phyloP scores from a whole-genome alignment of 371 early-diverging fungal species.

The Dinochytrium kinnereticum region DNA sequence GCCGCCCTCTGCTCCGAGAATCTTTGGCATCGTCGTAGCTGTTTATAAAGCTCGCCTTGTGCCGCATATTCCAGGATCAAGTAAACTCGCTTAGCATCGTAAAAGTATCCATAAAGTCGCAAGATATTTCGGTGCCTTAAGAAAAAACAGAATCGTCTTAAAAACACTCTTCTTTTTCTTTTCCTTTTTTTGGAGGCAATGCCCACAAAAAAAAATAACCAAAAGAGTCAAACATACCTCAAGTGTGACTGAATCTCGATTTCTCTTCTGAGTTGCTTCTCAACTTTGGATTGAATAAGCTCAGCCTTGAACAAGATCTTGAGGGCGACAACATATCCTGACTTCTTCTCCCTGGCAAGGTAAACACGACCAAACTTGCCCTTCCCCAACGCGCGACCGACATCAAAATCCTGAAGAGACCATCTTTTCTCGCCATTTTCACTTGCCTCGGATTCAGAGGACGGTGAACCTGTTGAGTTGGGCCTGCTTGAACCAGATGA shows the following conservation, averaged over 20 bases:
- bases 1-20: conserved; percentile 83
- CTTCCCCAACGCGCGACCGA: conserved; percentile 91
- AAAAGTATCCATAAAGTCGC: conserved; percentile 96
- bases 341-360: conserved; percentile 87
- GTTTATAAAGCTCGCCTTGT: conserved; percentile 91
- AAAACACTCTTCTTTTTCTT: too few species aligned
- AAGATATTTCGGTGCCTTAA: conserved; percentile 90
- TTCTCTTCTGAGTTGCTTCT: conserved; percentile 92
- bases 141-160: too few species aligned
- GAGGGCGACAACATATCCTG: conserved; percentile 88
- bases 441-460: not conserved
- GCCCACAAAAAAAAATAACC: not conserved
- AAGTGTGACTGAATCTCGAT: conserved; percentile 97
- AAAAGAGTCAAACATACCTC: conserved; percentile 55
- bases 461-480: not conserved
- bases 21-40: conserved; percentile 65
- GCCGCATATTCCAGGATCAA: conserved; percentile 97
- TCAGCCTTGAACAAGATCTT: conserved; percentile 92
- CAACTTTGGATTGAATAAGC: conserved; percentile 72
- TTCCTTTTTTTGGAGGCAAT: too few species aligned
- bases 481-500: not conserved
- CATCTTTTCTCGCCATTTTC: conserved; percentile 52
- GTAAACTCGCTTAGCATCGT: conserved; percentile 91
- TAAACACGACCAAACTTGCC: conserved; percentile 99
- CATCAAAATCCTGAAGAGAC: conserved; percentile 95